Conservation (phyloP, 768 basidiomycete species). For the Leccinum arenicola region DNA sequence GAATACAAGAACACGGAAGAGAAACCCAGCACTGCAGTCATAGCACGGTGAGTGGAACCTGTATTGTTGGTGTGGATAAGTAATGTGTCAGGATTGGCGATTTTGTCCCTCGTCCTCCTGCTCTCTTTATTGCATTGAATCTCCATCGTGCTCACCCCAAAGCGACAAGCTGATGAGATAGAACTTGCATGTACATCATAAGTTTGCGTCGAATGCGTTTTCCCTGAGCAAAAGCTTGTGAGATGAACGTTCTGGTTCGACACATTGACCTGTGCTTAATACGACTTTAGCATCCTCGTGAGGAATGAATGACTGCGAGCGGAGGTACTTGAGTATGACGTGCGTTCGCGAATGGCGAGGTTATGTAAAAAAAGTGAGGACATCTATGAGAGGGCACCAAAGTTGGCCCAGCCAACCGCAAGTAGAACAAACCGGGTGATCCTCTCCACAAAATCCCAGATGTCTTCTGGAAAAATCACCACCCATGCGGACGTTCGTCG, state of each 20-base stretch:
- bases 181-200: neutral
- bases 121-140: neutral
- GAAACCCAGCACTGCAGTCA: neutral
- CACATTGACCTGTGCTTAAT: neutral
- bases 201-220: neutral
- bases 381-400: neutral
- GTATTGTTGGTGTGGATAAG: neutral
- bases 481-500: constrained; percentile 18
- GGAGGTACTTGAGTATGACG: neutral
- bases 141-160: neutral
- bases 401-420: neutral
- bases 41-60: constrained; percentile 4
- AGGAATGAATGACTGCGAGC: neutral
- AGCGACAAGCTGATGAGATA: neutral
- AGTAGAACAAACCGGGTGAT: constrained; percentile 3
- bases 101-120: neutral
- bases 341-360: too few species aligned
- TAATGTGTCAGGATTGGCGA: neutral
- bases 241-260: neutral
- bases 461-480: constrained; percentile 18
- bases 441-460: constrained; percentile 11
- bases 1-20: neutral
- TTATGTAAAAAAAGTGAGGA: neutral
- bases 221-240: neutral
- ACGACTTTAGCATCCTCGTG: neutral